Conservation (phyloP, 2,329 filamentous ascomycete species). For the Aspergillus versicolor region DNA sequence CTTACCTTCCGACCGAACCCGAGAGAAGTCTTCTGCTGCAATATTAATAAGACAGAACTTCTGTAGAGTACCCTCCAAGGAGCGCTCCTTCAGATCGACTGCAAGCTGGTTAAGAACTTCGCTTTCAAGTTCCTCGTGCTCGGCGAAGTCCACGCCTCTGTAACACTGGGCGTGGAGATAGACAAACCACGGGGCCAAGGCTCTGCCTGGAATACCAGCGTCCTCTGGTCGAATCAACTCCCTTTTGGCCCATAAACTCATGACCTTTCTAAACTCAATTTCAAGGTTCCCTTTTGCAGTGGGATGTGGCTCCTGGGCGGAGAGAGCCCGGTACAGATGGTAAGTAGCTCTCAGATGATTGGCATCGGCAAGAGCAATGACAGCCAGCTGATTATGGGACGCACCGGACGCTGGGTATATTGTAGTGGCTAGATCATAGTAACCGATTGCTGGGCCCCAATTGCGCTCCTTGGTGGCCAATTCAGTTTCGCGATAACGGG, state of each 20-base stretch:
- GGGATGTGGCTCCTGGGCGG: constrained; percentile 71
- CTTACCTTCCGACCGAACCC: constrained; percentile 59
- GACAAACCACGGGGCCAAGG: constrained; percentile 77
- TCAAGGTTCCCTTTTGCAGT: constrained; percentile 75
- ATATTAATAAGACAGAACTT: constrained; percentile 87
- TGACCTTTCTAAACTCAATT: constrained; percentile 71
- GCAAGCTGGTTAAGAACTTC: constrained; percentile 79
- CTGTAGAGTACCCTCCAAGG: constrained; percentile 64
- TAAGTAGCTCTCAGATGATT: constrained; percentile 85
- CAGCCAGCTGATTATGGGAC: constrained; percentile 86
- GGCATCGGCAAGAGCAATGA: constrained; percentile 73
- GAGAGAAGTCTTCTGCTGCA: constrained; percentile 73
- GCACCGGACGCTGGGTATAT: constrained; percentile 76
- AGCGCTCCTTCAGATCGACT: constrained; percentile 68
- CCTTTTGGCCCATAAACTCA: constrained; percentile 56
- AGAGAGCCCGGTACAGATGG: constrained; percentile 81
- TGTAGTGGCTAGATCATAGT: constrained; percentile 78
- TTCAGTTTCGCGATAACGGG: constrained; percentile 77
- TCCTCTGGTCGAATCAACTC: constrained; percentile 52
- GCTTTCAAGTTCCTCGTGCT: constrained; percentile 77
- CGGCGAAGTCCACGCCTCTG: constrained; percentile 70
- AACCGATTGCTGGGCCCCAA: constrained; percentile 77
- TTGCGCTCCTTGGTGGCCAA: constrained; percentile 70
- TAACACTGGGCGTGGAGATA: constrained; percentile 83
- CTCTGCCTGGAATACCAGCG: constrained; percentile 51